These are phyloP conservation scores for Kurtzmaniella cleridarum DNA, from an alignment of 805 yeast species.

Conservation along the genomic window DNA sequence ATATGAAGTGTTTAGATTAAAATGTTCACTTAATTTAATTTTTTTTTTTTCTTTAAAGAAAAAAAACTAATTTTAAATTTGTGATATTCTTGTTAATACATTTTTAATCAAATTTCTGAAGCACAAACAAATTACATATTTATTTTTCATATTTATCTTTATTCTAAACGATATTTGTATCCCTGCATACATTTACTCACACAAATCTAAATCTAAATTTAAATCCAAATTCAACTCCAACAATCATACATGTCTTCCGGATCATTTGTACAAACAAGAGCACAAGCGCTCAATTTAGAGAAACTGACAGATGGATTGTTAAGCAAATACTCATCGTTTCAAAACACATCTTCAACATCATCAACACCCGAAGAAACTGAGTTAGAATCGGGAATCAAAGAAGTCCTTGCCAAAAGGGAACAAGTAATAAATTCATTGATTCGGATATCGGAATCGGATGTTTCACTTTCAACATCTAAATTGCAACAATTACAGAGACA, in stretches of 20 bases:
- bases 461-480: constrained; percentile 62
- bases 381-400: constrained; percentile 17
- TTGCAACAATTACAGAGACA: constrained; percentile 80
- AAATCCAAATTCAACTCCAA: too few species aligned
- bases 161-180: too few species aligned
- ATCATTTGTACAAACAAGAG: constrained; percentile 61
- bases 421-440: constrained; percentile 47
- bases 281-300: constrained; percentile 66
- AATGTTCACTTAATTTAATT: too few species aligned
- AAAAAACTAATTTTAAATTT: too few species aligned
- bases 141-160: too few species aligned
- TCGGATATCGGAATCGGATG: constrained; percentile 51
- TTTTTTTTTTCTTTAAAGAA: too few species aligned
- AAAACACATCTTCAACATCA: constrained; percentile 17
- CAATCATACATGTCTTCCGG: constrained; percentile 27
- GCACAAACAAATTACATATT: too few species aligned
- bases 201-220: too few species aligned
- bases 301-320: constrained; percentile 60
- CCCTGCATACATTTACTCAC: too few species aligned
- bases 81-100: too few species aligned
- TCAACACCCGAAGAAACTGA: constrained; percentile 20
- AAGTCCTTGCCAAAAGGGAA: constrained; percentile 37
- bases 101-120: too few species aligned
- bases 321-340: constrained; percentile 30
- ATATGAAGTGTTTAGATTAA: too few species aligned